A percentile compares a stretch with the other conserved stretches of the same genome.
phyloP scores from a whole-genome alignment of 2,329 filamentous ascomycete genomes.

The Cryoendolithus antarcticus region DNA sequence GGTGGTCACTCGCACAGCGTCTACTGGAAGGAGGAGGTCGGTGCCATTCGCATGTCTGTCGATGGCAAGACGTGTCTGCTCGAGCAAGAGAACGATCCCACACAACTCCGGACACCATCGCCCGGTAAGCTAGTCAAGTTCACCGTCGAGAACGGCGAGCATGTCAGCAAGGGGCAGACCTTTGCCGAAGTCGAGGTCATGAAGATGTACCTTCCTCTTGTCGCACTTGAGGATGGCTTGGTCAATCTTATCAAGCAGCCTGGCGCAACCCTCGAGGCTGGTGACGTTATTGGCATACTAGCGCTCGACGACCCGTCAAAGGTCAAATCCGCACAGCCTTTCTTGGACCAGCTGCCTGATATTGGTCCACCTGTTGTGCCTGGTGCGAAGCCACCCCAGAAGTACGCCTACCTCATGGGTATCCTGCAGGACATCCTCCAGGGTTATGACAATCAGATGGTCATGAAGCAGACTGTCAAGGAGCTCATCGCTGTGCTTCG shows the following conservation, averaged over 20 bases:
- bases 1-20: slow-evolving; percentile 92
- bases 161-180: slow-evolving; percentile 81
- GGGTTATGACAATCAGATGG: slow-evolving; percentile 94
- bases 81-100: slow-evolving; percentile 98
- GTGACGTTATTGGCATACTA: slow-evolving; percentile 95
- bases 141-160: slow-evolving; percentile 86
- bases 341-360: slow-evolving; percentile 78
- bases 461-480: slow-evolving; percentile 78
- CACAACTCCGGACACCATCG: slow-evolving; percentile 84
- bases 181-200: slow-evolving; percentile 99
- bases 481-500: slow-evolving; percentile 84
- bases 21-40: slow-evolving; percentile 99
- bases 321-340: slow-evolving; percentile 92
- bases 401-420: slow-evolving; percentile 63
- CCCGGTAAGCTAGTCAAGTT: slow-evolving; percentile 98
- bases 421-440: slow-evolving; percentile 78
- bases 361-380: slow-evolving; percentile 77
- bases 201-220: slow-evolving; percentile 99
- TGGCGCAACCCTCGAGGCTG: slow-evolving; percentile 91
- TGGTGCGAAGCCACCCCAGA: slow-evolving; percentile 83
- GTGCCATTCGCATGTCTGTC: slow-evolving; percentile 86
- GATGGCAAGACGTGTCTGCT: slow-evolving; percentile 97
- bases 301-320: slow-evolving; percentile 89
- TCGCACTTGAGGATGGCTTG: slow-evolving; percentile 87
- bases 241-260: slow-evolving; percentile 99